Conservation (phyloP, 805 yeast genomes). For the Yamadazyma akitaensis region DNA sequence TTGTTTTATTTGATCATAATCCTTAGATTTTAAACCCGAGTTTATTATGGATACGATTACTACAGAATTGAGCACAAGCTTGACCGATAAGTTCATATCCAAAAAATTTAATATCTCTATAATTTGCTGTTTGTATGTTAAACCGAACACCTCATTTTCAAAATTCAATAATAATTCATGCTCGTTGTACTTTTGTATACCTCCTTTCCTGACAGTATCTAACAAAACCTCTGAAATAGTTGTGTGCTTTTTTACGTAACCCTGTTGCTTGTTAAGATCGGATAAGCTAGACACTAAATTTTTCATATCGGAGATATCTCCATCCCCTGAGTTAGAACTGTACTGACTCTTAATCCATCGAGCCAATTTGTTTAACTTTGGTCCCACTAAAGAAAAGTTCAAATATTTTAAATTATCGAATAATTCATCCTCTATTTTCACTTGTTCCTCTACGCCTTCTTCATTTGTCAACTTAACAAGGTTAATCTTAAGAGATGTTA, state of each 20-base stretch:
- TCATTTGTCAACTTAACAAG: conserved; percentile 20
- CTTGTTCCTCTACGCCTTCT: conserved; percentile 14
- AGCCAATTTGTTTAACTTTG: conserved; percentile 66
- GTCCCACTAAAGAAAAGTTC: conserved; percentile 81
- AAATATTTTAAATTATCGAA: conserved; percentile 53
- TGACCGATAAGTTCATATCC: conserved; percentile 29
- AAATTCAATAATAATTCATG: conserved; percentile 52
- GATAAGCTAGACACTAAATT: conserved; percentile 69
- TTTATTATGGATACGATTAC: conserved; percentile 59
- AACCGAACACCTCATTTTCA: conserved; percentile 65
- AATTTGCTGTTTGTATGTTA: conserved; percentile 34
- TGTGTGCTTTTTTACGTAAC: conserved; percentile 69
- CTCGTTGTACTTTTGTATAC: conserved; percentile 22
- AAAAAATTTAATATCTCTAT: conserved; percentile 37
- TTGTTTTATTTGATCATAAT: conserved; percentile 50
- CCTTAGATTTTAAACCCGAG: conserved; percentile 67
- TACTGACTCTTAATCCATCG: conserved; percentile 65
- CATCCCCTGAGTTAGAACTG: conserved; percentile 18
- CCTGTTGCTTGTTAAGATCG: conserved; percentile 63
- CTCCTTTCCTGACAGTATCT: conserved; percentile 34
- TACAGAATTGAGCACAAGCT: conserved; percentile 50
- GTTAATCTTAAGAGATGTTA: conserved; percentile 49
- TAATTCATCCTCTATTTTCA: conserved; percentile 44
- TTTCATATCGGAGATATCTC: conserved; percentile 50
- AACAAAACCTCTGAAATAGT: conserved; percentile 65